Conservation (phyloP, 495 filamentous ascomycete genomes). For the Diplogelasinospora grovesii region DNA sequence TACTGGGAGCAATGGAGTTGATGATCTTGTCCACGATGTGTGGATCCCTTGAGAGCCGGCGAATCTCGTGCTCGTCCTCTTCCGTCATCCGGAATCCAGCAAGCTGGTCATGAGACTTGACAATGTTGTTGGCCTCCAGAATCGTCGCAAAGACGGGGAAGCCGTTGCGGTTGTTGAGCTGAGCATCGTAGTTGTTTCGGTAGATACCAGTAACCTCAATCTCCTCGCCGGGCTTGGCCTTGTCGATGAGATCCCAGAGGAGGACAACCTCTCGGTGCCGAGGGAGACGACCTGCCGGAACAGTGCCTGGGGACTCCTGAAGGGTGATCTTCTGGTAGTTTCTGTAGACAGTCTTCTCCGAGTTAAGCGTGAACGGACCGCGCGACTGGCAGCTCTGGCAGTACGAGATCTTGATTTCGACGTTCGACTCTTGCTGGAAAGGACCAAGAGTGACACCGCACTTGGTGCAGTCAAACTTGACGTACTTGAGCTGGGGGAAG, state of each 20-base stretch:
- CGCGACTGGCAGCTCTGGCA: constrained; percentile 97
- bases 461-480: constrained; percentile 94
- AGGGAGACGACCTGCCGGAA: constrained; percentile 91
- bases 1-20: constrained; percentile 90
- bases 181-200: constrained; percentile 96
- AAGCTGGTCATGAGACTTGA: constrained; percentile 96
- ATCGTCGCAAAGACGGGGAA: constrained; percentile 99
- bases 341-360: constrained; percentile 97
- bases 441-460: constrained; percentile 88
- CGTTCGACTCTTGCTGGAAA: constrained; percentile 93
- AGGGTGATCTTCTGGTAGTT: constrained; percentile 98
- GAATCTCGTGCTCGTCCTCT: constrained; percentile 90
- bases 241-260: constrained; percentile 95
- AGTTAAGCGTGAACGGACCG: constrained; percentile 92
- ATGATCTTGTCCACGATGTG: constrained; percentile 93
- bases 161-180: constrained; percentile 97
- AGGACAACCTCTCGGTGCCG: constrained; percentile 93
- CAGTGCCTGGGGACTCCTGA: constrained; percentile 95
- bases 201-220: constrained; percentile 97
- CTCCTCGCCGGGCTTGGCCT: constrained; percentile 94
- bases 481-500: constrained; percentile 96
- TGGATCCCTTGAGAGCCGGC: constrained; percentile 77
- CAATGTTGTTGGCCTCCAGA: constrained; percentile 92
- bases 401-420: constrained; percentile 92
- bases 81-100: constrained; percentile 95